Conservation (phyloP, 2,329 filamentous ascomycete genomes). For the Calonectria pseudoreteaudii region DNA sequence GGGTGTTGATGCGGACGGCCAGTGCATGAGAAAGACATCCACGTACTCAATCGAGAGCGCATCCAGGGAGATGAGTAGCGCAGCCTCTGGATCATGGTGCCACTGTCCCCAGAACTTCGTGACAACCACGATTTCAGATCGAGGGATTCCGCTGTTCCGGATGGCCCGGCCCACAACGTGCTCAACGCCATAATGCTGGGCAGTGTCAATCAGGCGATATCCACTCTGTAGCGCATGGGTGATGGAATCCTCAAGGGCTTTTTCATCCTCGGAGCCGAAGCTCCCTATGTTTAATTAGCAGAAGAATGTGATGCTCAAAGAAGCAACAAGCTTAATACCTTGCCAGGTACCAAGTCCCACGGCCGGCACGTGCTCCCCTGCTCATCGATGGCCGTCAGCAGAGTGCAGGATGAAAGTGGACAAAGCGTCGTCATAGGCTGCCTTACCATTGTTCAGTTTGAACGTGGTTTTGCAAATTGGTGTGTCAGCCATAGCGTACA, state of each 20-base stretch:
- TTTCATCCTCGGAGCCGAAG: slow-evolving; percentile 10
- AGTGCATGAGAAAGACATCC: slow-evolving; percentile 48
- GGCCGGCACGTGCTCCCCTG: slow-evolving; percentile 9
- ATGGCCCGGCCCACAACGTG: slow-evolving; percentile 47
- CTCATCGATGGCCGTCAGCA: neutral
- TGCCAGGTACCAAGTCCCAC: slow-evolving; percentile 19
- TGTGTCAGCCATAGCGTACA: neutral
- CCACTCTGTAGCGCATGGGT: slow-evolving; percentile 43
- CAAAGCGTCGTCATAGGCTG: neutral
- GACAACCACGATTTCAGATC: slow-evolving; percentile 47
- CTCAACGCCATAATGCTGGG: slow-evolving; percentile 44
- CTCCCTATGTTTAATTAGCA: neutral
- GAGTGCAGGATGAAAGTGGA: neutral
- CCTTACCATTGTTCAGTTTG: slow-evolving; percentile 17
- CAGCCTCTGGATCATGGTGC: slow-evolving; percentile 45
- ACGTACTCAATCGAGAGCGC: slow-evolving; percentile 46
- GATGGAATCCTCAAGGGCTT: slow-evolving; percentile 32
- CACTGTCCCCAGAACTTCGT: slow-evolving; percentile 48
- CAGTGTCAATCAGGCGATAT: slow-evolving; percentile 48
- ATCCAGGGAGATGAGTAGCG: slow-evolving; percentile 44
- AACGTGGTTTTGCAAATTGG: neutral
- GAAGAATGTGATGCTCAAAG: neutral
- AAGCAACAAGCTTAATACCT: neutral
- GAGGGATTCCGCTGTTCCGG: slow-evolving; percentile 47
- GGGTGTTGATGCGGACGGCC: slow-evolving; percentile 43